A percentile compares a stretch with the other conserved stretches of the same genome.
Evolutionary conservation across 2,329 filamentous ascomycete genomes (phyloP).

Genomic region (Ceratocystis colombiana): DNA sequence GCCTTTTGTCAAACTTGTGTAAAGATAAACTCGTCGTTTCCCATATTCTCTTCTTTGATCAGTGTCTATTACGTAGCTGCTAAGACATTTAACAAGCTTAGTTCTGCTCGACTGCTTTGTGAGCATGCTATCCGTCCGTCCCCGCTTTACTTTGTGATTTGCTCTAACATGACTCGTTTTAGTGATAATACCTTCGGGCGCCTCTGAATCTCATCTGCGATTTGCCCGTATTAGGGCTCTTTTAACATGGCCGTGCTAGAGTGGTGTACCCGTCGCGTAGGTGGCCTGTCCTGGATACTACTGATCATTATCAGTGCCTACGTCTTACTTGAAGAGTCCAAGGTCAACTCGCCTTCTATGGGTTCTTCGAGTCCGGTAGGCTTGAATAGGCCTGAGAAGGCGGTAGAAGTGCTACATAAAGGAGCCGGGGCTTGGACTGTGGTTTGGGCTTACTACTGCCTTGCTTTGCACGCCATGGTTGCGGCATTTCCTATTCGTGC

Average conservation of each 20-base stretch:
- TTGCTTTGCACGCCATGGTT: slow-evolving; percentile 55
- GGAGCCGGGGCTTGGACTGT: slow-evolving; percentile 44
- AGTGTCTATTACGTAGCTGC: not conserved
- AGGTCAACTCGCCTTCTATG: slow-evolving; percentile 31
- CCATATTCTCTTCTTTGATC: not conserved
- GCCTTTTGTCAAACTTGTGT: not conserved
- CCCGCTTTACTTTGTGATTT: not conserved
- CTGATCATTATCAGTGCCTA: slow-evolving; percentile 44
- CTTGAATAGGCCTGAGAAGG: too few species aligned
- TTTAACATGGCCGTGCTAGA: slow-evolving; percentile 43
- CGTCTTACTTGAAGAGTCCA: slow-evolving; percentile 44
- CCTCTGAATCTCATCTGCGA: slow-evolving; percentile 22
- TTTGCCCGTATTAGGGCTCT: not conserved
- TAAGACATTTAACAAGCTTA: not conserved
- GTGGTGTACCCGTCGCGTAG: slow-evolving; percentile 46
- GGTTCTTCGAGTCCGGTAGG: slow-evolving; percentile 29
- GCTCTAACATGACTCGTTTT: not conserved
- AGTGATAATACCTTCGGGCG: slow-evolving; percentile 21
- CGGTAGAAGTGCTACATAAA: slow-evolving; percentile 26
- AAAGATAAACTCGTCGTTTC: not conserved
- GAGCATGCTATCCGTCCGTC: not conserved
- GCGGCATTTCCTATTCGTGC: slow-evolving; percentile 53
- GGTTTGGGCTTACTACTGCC: slow-evolving; percentile 53
- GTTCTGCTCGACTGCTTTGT: not conserved
- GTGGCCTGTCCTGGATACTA: slow-evolving; percentile 45